Conservation (phyloP, 148 eudicot species). For the Rhododendron ferrugineum region DNA sequence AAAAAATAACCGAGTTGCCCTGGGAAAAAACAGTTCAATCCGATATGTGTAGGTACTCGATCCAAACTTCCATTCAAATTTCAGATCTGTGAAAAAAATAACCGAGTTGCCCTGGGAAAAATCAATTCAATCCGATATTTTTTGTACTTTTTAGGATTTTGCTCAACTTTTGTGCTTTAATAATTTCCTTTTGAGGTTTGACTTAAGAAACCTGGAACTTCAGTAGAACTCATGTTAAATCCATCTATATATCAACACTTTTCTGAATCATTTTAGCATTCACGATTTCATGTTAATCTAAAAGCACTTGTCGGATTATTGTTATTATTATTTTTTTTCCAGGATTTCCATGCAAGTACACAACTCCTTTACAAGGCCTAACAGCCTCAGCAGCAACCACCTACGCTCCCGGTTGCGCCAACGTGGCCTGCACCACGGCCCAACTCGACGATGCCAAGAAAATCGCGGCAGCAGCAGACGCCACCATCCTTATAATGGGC, state of each 20-base stretch:
- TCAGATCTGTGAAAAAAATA: too few relatives aligned
- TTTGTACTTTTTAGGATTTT: too few relatives aligned
- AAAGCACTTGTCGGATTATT: not conserved
- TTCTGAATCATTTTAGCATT: not conserved
- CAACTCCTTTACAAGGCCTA: conserved; percentile 43
- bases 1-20: too few relatives aligned
- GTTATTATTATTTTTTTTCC: not conserved
- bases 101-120: too few relatives aligned
- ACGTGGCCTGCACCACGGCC: conserved; percentile 32
- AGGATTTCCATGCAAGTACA: conserved; percentile 43
- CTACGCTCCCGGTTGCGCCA: conserved; percentile 43
- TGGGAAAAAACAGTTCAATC: too few relatives aligned
- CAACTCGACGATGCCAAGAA: conserved; percentile 21
- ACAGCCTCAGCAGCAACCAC: conserved; percentile 23
- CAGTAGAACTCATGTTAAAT: not conserved
- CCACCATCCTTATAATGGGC: conserved; percentile 50
- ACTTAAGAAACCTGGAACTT: too few relatives aligned
- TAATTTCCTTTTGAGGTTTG: too few relatives aligned
- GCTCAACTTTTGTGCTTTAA: too few relatives aligned
- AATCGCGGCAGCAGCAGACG: conserved; percentile 35
- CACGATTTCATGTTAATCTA: not conserved
- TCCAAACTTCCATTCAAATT: too few relatives aligned
- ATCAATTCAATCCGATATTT: too few relatives aligned
- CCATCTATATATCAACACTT: not conserved
- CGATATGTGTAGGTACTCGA: too few relatives aligned